These are phyloP conservation scores for Gleditsia sinensis DNA, from an alignment of 306 rosid genomes.

Conservation along the genomic window DNA sequence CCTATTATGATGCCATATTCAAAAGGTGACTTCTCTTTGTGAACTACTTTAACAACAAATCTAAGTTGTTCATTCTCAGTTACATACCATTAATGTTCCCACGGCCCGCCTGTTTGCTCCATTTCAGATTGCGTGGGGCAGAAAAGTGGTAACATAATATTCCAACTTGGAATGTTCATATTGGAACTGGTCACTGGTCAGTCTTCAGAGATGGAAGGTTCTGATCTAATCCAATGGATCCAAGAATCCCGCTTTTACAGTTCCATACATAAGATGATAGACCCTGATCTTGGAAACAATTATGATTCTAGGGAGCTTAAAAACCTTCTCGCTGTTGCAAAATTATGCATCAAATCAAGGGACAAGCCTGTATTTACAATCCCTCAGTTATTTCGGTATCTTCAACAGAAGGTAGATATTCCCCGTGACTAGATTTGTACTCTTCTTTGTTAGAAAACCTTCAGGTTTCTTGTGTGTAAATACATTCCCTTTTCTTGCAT, in stretches of 20 bases:
- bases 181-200: conserved; percentile 88
- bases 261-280: conserved; percentile 86
- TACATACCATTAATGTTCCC: conserved; percentile 6
- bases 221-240: conserved; percentile 79
- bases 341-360: conserved; percentile 72
- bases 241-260: conserved; percentile 66
- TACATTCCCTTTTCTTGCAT: conserved; percentile 19
- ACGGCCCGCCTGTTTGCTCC: conserved; percentile 16
- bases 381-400: conserved; percentile 70
- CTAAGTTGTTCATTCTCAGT: background rate
- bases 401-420: conserved; percentile 65
- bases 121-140: conserved; percentile 61
- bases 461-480: conserved; percentile 3
- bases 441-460: conserved; percentile 23
- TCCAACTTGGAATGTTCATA: conserved; percentile 85
- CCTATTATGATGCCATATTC: conserved; percentile 42
- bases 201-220: conserved; percentile 72
- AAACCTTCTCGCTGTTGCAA: conserved; percentile 82
- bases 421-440: conserved; percentile 21
- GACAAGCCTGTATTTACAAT: conserved; percentile 68
- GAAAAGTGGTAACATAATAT: conserved; percentile 60
- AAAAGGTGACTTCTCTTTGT: conserved; percentile 52
- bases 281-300: conserved; percentile 82
- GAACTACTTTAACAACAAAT: background rate
- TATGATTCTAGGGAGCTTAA: conserved; percentile 70